Conservation (phyloP, 1,139 yeast genomes). For the Lodderomyces margitis region DNA sequence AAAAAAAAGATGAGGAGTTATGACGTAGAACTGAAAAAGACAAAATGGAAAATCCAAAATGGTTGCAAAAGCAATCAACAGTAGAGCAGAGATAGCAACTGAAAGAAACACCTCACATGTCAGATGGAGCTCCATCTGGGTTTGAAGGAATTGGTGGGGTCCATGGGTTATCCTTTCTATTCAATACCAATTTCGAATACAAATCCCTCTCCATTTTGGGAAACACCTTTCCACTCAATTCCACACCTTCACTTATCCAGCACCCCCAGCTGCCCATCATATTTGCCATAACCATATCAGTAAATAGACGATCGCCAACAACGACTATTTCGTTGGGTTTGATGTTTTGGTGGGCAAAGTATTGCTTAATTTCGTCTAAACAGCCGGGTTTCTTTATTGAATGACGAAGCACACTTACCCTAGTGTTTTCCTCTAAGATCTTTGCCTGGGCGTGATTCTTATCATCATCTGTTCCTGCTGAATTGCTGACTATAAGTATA, state of each 20-base stretch:
- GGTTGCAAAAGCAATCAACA: neutral
- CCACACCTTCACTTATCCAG: slow-evolving; percentile 82
- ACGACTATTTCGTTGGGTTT: slow-evolving; percentile 70
- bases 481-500: slow-evolving; percentile 81
- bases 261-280: slow-evolving; percentile 85
- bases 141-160: slow-evolving; percentile 27
- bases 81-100: too few species aligned
- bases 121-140: slow-evolving; percentile 1
- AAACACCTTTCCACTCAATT: slow-evolving; percentile 47
- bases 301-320: slow-evolving; percentile 86
- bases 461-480: slow-evolving; percentile 92
- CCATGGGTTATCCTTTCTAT: slow-evolving; percentile 21
- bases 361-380: slow-evolving; percentile 60
- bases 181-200: slow-evolving; percentile 29
- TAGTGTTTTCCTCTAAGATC: slow-evolving; percentile 63
- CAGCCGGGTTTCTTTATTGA: slow-evolving; percentile 90
- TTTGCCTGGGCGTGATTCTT: slow-evolving; percentile 57
- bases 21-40: neutral
- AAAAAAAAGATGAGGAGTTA: neutral
- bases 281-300: slow-evolving; percentile 93
- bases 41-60: neutral
- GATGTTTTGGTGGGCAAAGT: slow-evolving; percentile 51
- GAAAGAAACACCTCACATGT: too few species aligned
- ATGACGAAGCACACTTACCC: slow-evolving; percentile 77
- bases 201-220: slow-evolving; percentile 53